Base-by-base conservation (phyloP, 129 eudicot species). In the Saussurea involucrata region DNA sequence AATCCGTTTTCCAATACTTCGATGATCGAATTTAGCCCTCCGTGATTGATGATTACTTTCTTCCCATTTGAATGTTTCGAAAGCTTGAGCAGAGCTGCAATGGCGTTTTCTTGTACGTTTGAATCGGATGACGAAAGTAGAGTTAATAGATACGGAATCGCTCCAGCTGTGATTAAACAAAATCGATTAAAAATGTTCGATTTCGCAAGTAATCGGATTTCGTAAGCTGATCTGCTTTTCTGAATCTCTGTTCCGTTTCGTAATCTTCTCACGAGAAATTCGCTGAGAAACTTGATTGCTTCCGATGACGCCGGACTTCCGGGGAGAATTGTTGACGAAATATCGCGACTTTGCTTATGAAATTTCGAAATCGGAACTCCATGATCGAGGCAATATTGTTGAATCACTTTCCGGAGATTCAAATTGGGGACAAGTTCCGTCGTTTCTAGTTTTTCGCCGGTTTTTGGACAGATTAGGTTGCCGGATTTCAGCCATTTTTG, bases 401-500 rank as follows among this genome's bases (percentile, higher is more conserved):
- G 91, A 40, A 91, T 93, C 7, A 93, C 87, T 74, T 85, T 87
- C 46, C 87, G 76, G 1, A 93, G 96, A 33, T 78, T 78, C 5
- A 85, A 55, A 78, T 93, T 93, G 11, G 96, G 97, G 18, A 91
- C 96, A 17, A 93, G 29, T 12, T 88, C 98, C 0, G 89, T 83
- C 27, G 76, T 80, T 0, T 78, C 74, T 4, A 90, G 68, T 36
- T 64, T 83, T 66, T 85, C 92, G 64, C 98, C 98, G 11, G 97
- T 91, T 82, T 90, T 93, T 4, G 98, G 98, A 70, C 98, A 93
- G 24, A 80, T 68, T 4, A 82, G 76, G 63, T 89, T 87, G 57
- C 98, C 97, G 7, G 97, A 77, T 73, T 89, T 87, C 22, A 93
- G 71, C 98, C 98, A 93, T 82, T 89, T 93, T 7, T 80, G 78